Evolutionary conservation across 768 basidiomycete genomes (phyloP), one percentile per base, ranked within the genome.

Genomic region (Suillus placidus): DNA sequence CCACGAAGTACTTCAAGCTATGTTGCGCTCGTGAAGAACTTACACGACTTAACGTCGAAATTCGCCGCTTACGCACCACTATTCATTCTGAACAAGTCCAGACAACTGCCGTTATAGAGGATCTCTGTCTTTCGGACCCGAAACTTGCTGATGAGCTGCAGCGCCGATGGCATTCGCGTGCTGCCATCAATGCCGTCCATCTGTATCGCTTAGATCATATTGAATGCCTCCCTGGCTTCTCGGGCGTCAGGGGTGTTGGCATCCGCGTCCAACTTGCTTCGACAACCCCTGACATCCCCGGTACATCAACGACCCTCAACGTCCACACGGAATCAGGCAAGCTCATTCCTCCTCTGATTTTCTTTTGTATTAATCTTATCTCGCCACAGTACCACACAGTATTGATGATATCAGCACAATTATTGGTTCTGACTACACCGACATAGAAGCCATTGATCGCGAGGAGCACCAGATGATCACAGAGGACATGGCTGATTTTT

Each of bases 1-100:
- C 69, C 26, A 68, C 63, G 8, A 68, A 71, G 18, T 68, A 72
- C 49, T 74, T 73, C 65, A 72, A 71, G 42, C 37, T 76, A 32
- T 47, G 62, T 26, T 69, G 66, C n/a, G 73, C 76, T 0, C 43
- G 62, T 4, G 74, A 77, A 61, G 76, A 78, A 63, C 67, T 78
- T n/a, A 26, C 16, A 0, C 69, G 68, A 3, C 63, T 74, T 20
- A 71, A 76, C 45, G 47, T 78, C 14, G 74, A 78, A 64, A 64
- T 74, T 12, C 60, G 55, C 12, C 69, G 71, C 0, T 63, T 78
- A 14, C 66, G 13, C 52, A 61, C 64, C 34, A 68, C 54, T 10
- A 68, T 68, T 62, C 64, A 65, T 47, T 23, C 73, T 45, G 71
- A 76, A 37, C 71, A 74, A 40, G 14, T 45, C 20, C 26, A 62